Base-by-base conservation (phyloP, 2,329 filamentous ascomycete species). In the Fusarium sublunatum region DNA sequence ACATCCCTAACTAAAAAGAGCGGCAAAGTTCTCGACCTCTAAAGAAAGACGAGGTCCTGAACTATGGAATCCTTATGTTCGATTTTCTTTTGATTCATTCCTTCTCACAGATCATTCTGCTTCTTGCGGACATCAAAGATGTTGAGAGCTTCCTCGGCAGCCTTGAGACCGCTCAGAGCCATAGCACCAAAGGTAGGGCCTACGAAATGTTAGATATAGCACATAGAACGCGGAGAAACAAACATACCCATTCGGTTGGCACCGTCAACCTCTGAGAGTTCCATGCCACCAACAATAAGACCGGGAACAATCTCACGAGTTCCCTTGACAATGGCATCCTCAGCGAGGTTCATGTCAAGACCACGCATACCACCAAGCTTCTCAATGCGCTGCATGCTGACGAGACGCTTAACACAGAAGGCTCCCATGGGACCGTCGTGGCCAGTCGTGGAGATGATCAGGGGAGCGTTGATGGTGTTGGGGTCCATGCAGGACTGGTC, bases 401-500 rank as follows among this genome's bases (percentile, higher is more conserved):
- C 93, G 36, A 97, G 89, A 44, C 93, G 87, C 86, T 97, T 97
- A 76, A 92, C 93, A 66, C 81, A 91, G 82, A 97, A 97, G 45
- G 93, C 93, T 42, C 93, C 93, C 75, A 96, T 96, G 13, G 93
- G 93, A 1, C 86, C 93, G 67, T 97, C 93, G 72, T 97, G 93
- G 46, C 93, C 93, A 0, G 93, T 97, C 24, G 93, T 97, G 55
- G 89, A 92, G 80, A 97, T 91, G 73, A 97, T 83, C 57, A 97
- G 78, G 2, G 93, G 92, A 1, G 92, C 92, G 74, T 96, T 97
- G 85, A 97, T 96, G 72, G 93, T 97, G 86, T 95, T 96, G 68
- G 93, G 93, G 77, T 97, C 93, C 93, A 97, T 96, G 89, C 93
- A 97, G 61, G 87, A 91, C 81, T 96, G 92, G 75, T 94, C 91